phyloP scores from a whole-genome alignment of 2,329 filamentous ascomycete genomes.

The Alternaria novae-zelandiae region DNA sequence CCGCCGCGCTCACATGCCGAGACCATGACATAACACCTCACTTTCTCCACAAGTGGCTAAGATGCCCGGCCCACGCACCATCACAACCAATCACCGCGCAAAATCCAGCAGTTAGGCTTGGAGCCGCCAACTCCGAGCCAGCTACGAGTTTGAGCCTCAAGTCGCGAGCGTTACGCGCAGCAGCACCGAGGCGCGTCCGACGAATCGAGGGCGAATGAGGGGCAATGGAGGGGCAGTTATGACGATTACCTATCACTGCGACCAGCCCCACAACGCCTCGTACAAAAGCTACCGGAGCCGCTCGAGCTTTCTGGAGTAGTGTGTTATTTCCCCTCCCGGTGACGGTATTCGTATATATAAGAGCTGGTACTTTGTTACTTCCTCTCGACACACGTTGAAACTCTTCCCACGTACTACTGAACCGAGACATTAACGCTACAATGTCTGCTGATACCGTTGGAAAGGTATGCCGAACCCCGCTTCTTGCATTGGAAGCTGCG shows the following conservation, averaged over 20 bases:
- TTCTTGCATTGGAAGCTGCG: neutral
- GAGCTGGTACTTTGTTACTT: slow-evolving; percentile 6
- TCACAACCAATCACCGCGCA: neutral
- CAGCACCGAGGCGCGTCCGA: slow-evolving; percentile 26
- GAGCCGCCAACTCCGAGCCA: slow-evolving; percentile 20
- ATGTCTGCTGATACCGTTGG: slow-evolving; percentile 64
- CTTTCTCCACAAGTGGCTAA: slow-evolving; percentile 26
- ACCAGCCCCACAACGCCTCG: slow-evolving; percentile 23
- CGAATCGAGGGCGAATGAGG: slow-evolving; percentile 25
- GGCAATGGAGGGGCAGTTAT: slow-evolving; percentile 34
- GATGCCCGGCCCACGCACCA: slow-evolving; percentile 21
- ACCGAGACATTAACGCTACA: slow-evolving; percentile 19
- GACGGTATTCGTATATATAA: slow-evolving; percentile 2
- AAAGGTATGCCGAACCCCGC: slow-evolving; percentile 45
- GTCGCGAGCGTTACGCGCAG: slow-evolving; percentile 33
- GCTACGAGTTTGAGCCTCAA: slow-evolving; percentile 34
- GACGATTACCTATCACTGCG: slow-evolving; percentile 19
- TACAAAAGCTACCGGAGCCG: slow-evolving; percentile 34
- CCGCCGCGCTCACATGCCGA: slow-evolving; percentile 17
- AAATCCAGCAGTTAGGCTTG: neutral
- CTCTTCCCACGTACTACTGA: neutral
- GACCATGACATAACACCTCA: neutral
- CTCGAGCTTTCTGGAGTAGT: slow-evolving; percentile 20
- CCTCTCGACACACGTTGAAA: slow-evolving; percentile 22
- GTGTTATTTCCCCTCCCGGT: slow-evolving; percentile 16